Conservation (phyloP, 768 basidiomycete species). For the Pleurotus pulmonarius region DNA sequence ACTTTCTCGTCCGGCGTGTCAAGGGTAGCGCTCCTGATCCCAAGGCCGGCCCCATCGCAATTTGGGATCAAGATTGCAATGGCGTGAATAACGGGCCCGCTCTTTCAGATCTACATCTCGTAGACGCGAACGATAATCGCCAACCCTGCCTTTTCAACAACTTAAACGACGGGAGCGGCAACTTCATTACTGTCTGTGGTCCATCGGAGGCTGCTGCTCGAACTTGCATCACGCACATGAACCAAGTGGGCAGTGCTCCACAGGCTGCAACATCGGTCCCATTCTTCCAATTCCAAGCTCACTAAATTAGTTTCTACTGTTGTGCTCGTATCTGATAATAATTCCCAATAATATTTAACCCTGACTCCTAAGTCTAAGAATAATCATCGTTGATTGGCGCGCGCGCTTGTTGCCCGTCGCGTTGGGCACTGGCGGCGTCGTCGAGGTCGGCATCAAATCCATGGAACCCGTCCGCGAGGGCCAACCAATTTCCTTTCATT, state of each 20-base stretch:
- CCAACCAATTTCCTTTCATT: not conserved
- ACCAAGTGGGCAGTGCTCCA: not conserved
- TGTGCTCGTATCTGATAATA: too few relatives aligned
- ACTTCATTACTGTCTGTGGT: not conserved
- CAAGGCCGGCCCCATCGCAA: not conserved
- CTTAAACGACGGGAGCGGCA: not conserved
- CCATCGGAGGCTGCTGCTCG: not conserved
- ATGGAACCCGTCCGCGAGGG: not conserved
- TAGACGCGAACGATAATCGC: not conserved
- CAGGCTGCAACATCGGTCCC: not conserved
- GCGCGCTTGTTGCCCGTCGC: too few relatives aligned
- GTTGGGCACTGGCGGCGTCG: too few relatives aligned
- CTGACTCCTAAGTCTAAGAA: too few relatives aligned
- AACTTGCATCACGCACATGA: not conserved
- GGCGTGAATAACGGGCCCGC: not conserved
- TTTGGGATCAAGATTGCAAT: slow-evolving; percentile 1
- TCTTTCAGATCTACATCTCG: not conserved
- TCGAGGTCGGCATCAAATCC: too few relatives aligned
- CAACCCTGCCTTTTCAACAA: not conserved
- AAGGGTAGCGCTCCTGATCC: too few relatives aligned
- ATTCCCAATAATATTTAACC: too few relatives aligned
- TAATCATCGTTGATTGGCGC: too few relatives aligned
- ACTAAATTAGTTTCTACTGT: too few relatives aligned
- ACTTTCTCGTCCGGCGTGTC: too few relatives aligned
- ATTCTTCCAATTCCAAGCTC: not conserved